phyloP scores from a whole-genome alignment of 163 green algal genomes.

The Prototheca stagnorum region DNA sequence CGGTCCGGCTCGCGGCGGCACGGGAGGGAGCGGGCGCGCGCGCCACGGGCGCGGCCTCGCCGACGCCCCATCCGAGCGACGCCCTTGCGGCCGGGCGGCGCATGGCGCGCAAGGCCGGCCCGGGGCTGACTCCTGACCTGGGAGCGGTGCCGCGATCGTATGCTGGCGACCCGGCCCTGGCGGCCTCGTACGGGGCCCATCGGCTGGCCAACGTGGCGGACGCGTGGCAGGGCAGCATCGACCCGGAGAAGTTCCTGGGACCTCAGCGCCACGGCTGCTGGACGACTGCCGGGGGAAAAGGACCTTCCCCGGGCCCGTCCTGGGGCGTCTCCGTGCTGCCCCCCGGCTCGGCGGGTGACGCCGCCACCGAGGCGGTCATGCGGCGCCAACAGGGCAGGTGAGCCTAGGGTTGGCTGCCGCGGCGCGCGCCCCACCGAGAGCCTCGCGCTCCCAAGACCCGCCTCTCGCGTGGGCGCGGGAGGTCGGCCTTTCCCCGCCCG shows the following conservation, averaged over 20 bases:
- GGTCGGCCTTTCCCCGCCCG: too few species aligned
- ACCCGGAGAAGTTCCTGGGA: conserved; percentile 40
- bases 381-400: conserved; percentile 15
- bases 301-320: conserved; percentile 10
- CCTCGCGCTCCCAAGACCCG: too few species aligned
- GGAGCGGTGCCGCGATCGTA: neutral
- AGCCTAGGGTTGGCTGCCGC: too few species aligned
- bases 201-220: conserved; percentile 30
- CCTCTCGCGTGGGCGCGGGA: too few species aligned
- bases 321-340: conserved; percentile 49
- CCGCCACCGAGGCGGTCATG: conserved; percentile 10
- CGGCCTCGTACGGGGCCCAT: conserved; percentile 14
- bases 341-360: conserved; percentile 23
- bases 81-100: neutral
- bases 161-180: neutral
- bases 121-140: neutral
- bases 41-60: neutral
- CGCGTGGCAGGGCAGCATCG: conserved; percentile 17
- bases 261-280: conserved; percentile 45
- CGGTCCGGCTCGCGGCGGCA: neutral
- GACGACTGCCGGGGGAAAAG: too few species aligned
- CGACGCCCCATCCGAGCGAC: neutral
- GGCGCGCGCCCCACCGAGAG: too few species aligned
- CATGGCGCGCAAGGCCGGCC: neutral
- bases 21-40: neutral